Evolutionary conservation across 768 basidiomycete species (phyloP).

Genomic region (Psilocybe sp.): DNA sequence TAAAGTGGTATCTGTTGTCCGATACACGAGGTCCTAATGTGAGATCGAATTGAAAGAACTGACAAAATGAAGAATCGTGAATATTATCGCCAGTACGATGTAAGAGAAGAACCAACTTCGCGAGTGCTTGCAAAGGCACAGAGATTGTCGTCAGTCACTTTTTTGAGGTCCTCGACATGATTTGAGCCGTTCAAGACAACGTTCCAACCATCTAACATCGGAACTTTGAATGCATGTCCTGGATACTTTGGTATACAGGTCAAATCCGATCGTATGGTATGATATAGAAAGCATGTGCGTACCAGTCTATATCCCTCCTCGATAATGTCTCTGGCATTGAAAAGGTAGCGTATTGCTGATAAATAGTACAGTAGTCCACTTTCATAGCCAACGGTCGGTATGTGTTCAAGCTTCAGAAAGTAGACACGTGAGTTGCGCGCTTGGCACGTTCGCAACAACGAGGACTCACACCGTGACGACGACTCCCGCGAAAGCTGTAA

Average conservation of each 20-base stretch:
- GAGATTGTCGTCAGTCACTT: constrained; percentile 40
- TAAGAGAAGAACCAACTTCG: constrained; percentile 22
- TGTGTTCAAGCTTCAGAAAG: constrained; percentile 15
- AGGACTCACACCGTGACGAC: too few relatives aligned
- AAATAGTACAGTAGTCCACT: constrained; percentile 29
- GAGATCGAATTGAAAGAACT: constrained; percentile 30
- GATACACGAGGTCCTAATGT: constrained; percentile 27
- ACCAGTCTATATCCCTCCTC: constrained; percentile 33
- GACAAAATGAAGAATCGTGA: neutral
- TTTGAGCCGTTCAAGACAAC: constrained; percentile 38
- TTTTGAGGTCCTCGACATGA: constrained; percentile 43
- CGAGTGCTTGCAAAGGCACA: constrained; percentile 31
- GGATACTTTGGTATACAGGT: constrained; percentile 16
- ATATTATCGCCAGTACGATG: neutral
- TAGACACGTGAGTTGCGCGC: neutral
- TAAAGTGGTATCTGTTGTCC: constrained; percentile 27
- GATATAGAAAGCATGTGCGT: neutral
- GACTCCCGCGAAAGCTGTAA: too few relatives aligned
- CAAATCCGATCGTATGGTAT: neutral
- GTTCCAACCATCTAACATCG: constrained; percentile 42
- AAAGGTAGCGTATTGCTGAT: constrained; percentile 23
- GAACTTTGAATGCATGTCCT: constrained; percentile 37
- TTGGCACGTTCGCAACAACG: too few relatives aligned
- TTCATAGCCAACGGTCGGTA: constrained; percentile 36
- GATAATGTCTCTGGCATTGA: constrained; percentile 20